Base-by-base conservation (phyloP, 805 yeast species). In the Ogataea wickerhamii region DNA sequence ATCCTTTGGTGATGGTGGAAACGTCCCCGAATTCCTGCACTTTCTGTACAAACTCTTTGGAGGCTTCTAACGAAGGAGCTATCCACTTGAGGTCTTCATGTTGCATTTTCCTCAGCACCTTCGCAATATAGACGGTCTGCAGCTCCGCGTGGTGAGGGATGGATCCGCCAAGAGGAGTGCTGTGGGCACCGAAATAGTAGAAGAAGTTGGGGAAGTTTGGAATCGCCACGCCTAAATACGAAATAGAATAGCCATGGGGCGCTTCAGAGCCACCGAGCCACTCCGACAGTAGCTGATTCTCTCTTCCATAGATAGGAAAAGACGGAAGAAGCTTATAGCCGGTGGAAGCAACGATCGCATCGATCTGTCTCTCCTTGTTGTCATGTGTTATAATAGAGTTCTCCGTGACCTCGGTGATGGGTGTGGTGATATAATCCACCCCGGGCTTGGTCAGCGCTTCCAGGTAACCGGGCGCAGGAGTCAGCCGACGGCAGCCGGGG, bases 1-100 rank as follows among this genome's bases (percentile, higher is more conserved):
- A 27, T 27, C 30, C 30, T 27, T 27, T 27, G 17, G 30, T 27
- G 14, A 27, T 27, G 8, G 30, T 27, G n/a, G 30, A 27, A 27
- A 27, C 30, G 30, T 27, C 14, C n/a, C 30, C 30, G n/a, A 27
- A 27, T 13, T 27, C 30, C 7, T 27, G 13, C 10, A 27, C 10
- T 27, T 27, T 27, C 17, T 27, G n/a, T 14, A 27, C 30, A 27
- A 27, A 27, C 10, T 27, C 30, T 13, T 13, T 27, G 7, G 30
- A 27, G 8, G 30, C 30, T 14, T 8, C 17, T 14, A 27, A 27
- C 7, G 30, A 27, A 14, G 30, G 30, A 27, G 14, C 13, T 7
- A 27, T 27, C 30, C 30, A 27, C 17, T 8, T n/a, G 7, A 27
- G 30, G n/a, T 14, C 30, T 13, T 27, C 30, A 8, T 14, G 13